Base-by-base conservation (phyloP, 768 basidiomycete genomes). In the Boletus rufocinnamomeus region DNA sequence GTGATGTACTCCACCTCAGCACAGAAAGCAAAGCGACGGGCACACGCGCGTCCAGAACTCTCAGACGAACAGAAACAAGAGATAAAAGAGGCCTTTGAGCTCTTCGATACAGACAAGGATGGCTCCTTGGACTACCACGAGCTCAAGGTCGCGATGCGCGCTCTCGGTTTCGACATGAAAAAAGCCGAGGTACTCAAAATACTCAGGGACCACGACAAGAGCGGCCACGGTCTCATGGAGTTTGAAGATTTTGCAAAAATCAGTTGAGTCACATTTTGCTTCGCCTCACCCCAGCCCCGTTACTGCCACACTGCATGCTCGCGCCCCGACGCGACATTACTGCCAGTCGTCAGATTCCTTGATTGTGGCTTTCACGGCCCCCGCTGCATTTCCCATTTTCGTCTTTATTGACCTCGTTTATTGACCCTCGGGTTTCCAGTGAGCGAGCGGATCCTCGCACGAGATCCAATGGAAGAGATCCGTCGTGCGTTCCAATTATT, bases 71-170 rank as follows among this genome's bases (percentile, higher is more conserved):
- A 93, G 68, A 91, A 91, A 66, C 91, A 94, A 67, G 97, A 99
- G 75, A 95, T 98, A 55, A 95, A 95, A 74, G 97, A 99, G 69
- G 97, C 97, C 0, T 99, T 99, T 69, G 96, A 98, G 74, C 87
- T 99, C 54, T 99, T 99, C 71, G 97, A 99, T 77, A 92, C 95
- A 46, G 97, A 99, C 82, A 97, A 98, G 79, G 97, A 99, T 69
- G 93, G 93, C 35, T 86, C 83, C 52, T 80, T 98, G 56, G 97
- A 98, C 77, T 98, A 98, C 76, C 97, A 99, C 77, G 97, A 99
- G 72, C 83, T 98, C 67, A 99, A 98, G 75, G 97, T 99, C 68
- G 95, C 96, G 52, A 95, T 99, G 93, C 84, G 97, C 46, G 97
- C 97, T 2, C 77, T 99, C 58, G 97, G 97, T 2, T 98, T 98